Percentiles rank a stretch among this genome's conserved stretches.
Evolutionary conservation across 805 yeast genomes (phyloP).

Genomic region (Henningerozyma blattae): DNA sequence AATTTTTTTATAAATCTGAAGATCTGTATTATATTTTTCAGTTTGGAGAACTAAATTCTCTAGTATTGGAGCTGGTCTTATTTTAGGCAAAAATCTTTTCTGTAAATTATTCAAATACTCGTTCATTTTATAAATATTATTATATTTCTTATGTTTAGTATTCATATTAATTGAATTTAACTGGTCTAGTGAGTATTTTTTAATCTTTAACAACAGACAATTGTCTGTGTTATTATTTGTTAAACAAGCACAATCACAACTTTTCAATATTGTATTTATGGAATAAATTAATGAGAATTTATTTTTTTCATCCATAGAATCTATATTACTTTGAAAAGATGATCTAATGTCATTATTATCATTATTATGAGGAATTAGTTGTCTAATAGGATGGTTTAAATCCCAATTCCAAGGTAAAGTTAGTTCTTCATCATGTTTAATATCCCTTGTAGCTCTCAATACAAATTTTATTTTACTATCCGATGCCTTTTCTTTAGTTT

Average conservation of each 20-base stretch:
- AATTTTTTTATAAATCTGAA: no score
- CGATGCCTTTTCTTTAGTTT: constrained; percentile 17
- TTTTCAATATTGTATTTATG: constrained; percentile 47
- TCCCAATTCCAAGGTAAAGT: constrained; percentile 89
- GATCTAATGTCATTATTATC: constrained; percentile 13
- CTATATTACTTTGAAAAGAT: constrained; percentile 26
- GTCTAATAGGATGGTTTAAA: constrained; percentile 53
- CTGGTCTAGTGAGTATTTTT: constrained; percentile 47
- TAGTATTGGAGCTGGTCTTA: constrained; percentile 21
- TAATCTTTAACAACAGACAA: constrained; percentile 48
- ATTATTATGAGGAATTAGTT: constrained; percentile 32
- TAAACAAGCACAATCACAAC: constrained; percentile 49
- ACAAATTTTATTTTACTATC: constrained; percentile 36
- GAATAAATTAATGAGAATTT: constrained; percentile 46
- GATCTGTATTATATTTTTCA: no score
- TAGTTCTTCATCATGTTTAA: constrained; percentile 57
- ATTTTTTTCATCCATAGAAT: constrained; percentile 40
- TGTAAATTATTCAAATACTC: constrained; percentile 23
- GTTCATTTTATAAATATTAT: constrained; percentile 26
- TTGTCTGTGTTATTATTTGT: constrained; percentile 32
- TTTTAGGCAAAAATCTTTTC: constrained; percentile 8
- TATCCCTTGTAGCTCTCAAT: constrained; percentile 42
- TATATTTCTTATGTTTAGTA: constrained; percentile 10
- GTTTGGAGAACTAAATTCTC: constrained; percentile 5
- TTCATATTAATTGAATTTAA: constrained; percentile 40